Conservation (phyloP, 106 monocot species). For the Dactylorhiza incarnata region DNA sequence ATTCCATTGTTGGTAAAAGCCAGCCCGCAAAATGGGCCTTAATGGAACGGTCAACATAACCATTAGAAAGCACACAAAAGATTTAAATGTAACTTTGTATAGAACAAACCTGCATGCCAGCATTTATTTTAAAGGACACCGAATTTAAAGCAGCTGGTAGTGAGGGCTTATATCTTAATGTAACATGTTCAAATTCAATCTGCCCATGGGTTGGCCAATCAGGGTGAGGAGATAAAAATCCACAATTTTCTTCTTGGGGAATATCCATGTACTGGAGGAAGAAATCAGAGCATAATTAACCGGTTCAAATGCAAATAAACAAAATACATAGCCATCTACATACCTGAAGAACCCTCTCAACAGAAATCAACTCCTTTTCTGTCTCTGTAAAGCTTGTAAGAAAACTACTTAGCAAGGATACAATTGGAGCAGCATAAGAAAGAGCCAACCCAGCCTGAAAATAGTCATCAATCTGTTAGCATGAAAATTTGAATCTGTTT, state of each 20-base stretch:
- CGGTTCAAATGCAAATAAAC: not conserved
- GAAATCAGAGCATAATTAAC: not conserved
- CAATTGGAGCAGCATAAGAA: slow-evolving; percentile 82
- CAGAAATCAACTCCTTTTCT: slow-evolving; percentile 96
- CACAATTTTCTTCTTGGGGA: slow-evolving; percentile 76
- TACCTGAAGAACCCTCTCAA: slow-evolving; percentile 95
- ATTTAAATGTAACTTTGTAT: not conserved
- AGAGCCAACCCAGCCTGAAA: slow-evolving; percentile 80
- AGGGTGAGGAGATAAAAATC: slow-evolving; percentile 28
- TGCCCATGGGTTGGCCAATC: slow-evolving; percentile 77
- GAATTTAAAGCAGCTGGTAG: slow-evolving; percentile 60
- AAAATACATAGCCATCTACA: not conserved
- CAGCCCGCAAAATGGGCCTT: too few species aligned
- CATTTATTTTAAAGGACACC: slow-evolving; percentile 68
- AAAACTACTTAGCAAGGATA: slow-evolving; percentile 78
- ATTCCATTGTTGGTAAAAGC: too few species aligned
- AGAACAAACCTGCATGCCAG: slow-evolving; percentile 66
- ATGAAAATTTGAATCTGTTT: not conserved
- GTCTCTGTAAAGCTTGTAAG: slow-evolving; percentile 93
- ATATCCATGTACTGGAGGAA: slow-evolving; percentile 73
- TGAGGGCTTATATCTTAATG: slow-evolving; percentile 60
- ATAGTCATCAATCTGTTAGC: slow-evolving; percentile 3
- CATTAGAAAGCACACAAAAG: not conserved
- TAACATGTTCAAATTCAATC: slow-evolving; percentile 81
- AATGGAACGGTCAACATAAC: not conserved